Evolutionary conservation across 495 filamentous ascomycete genomes (phyloP).

Genomic region (Lichenothelia convexa): DNA sequence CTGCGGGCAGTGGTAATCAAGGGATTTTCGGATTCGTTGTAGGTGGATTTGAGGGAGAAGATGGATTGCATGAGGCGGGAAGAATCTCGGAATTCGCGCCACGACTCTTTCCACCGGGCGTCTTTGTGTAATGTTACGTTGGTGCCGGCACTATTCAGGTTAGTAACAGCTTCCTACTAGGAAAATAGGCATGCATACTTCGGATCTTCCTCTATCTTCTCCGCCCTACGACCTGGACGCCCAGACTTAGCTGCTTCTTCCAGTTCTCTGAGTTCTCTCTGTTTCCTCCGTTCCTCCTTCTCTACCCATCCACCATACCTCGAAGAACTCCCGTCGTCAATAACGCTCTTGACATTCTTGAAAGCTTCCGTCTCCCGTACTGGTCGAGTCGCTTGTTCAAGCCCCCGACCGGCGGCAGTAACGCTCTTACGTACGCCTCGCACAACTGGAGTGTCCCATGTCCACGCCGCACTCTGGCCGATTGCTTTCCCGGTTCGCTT

Average conservation of each 20-base stretch:
- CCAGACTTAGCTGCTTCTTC: constrained; percentile 36
- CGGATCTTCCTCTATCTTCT: constrained; percentile 61
- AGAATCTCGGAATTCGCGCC: constrained; percentile 78
- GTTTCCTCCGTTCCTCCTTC: constrained; percentile 73
- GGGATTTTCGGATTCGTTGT: constrained; percentile 93
- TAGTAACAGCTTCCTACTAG: background rate
- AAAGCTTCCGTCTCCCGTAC: constrained; percentile 86
- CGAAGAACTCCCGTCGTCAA: constrained; percentile 92
- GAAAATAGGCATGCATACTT: constrained; percentile 39
- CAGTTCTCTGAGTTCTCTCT: constrained; percentile 54
- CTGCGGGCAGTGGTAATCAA: constrained; percentile 81
- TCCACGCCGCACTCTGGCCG: constrained; percentile 82
- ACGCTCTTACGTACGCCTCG: constrained; percentile 83
- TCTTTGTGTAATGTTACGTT: constrained; percentile 95
- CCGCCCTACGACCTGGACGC: constrained; percentile 22
- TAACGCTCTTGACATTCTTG: constrained; percentile 82
- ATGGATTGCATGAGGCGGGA: constrained; percentile 76
- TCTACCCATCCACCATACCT: constrained; percentile 92
- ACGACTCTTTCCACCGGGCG: constrained; percentile 86
- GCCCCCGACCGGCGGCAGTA: constrained; percentile 59
- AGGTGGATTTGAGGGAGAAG: constrained; percentile 63
- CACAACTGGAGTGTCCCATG: constrained; percentile 86
- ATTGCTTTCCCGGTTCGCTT: constrained; percentile 72
- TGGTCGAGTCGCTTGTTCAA: constrained; percentile 86
- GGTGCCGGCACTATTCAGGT: constrained; percentile 54